phyloP scores from a whole-genome alignment of 1,139 yeast genomes.

The Schwanniomyces etchellsii region DNA sequence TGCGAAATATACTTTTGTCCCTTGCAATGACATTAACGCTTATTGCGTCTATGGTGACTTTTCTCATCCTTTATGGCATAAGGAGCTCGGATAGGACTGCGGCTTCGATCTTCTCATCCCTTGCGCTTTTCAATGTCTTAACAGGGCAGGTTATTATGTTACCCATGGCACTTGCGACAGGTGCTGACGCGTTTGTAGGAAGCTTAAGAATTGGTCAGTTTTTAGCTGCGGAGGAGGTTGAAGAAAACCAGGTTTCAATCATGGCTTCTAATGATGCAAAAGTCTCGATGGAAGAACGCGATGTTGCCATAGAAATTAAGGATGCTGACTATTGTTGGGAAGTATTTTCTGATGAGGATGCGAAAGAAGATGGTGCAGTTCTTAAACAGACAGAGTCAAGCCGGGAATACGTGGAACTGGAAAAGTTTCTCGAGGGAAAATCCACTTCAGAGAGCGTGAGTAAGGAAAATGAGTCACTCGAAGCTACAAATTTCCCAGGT shows the following conservation, averaged over 20 bases:
- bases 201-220: constrained; percentile 52
- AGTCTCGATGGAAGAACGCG: constrained; percentile 20
- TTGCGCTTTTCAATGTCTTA: constrained; percentile 60
- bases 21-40: constrained; percentile 53
- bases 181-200: constrained; percentile 61
- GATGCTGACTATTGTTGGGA: constrained; percentile 36
- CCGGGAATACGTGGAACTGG: constrained; percentile 6
- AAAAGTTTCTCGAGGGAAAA: constrained; percentile 3
- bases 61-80: constrained; percentile 57
- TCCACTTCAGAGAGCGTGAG: neutral
- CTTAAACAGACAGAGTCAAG: constrained; percentile 6
- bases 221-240: constrained; percentile 21
- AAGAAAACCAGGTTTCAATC: constrained; percentile 11
- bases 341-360: constrained; percentile 24
- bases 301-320: constrained; percentile 20
- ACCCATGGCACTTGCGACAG: constrained; percentile 63
- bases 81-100: constrained; percentile 42
- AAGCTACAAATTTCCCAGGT: constrained; percentile 10
- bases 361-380: constrained; percentile 5
- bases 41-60: constrained; percentile 63
- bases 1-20: constrained; percentile 53
- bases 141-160: constrained; percentile 46
- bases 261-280: constrained; percentile 16
- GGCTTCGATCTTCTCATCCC: constrained; percentile 70
- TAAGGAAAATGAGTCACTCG: constrained; percentile 11